These are phyloP conservation scores for Escallonia rubra DNA, from an alignment of 129 eudicot genomes.

Conservation along the genomic window DNA sequence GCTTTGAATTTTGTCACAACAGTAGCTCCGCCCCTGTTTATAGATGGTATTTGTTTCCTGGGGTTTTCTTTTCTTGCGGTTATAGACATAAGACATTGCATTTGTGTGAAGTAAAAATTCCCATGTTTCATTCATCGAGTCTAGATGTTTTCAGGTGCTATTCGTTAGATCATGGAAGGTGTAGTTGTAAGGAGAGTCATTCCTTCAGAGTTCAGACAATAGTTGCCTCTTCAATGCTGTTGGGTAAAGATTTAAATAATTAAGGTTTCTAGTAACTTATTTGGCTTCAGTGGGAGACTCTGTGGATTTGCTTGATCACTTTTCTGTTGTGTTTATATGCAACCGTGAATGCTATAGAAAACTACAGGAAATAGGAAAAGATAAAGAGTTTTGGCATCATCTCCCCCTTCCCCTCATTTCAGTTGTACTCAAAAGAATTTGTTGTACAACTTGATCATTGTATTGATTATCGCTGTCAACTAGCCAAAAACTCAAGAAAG, in stretches of 20 bases:
- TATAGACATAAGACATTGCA: background rate
- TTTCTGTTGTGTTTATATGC: slow-evolving; percentile 18
- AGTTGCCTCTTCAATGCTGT: slow-evolving; percentile 97
- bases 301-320: background rate
- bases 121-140: too few species aligned
- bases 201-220: slow-evolving; percentile 95
- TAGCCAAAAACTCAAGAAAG: background rate
- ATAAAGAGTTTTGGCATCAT: too few species aligned
- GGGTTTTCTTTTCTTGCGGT: background rate
- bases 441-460: too few species aligned
- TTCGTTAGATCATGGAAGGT: slow-evolving; percentile 57
- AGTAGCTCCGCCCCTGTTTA: too few species aligned
- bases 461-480: background rate
- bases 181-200: slow-evolving; percentile 74
- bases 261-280: background rate
- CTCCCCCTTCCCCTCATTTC: too few species aligned
- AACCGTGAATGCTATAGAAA: background rate
- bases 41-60: background rate
- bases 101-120: background rate
- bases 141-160: background rate
- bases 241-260: slow-evolving; percentile 47
- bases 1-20: too few species aligned
- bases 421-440: too few species aligned
- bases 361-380: too few species aligned
- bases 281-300: slow-evolving; percentile 1